Base-by-base conservation (phyloP, 2,329 filamentous ascomycete species). In the Phialemoniopsis sp. region DNA sequence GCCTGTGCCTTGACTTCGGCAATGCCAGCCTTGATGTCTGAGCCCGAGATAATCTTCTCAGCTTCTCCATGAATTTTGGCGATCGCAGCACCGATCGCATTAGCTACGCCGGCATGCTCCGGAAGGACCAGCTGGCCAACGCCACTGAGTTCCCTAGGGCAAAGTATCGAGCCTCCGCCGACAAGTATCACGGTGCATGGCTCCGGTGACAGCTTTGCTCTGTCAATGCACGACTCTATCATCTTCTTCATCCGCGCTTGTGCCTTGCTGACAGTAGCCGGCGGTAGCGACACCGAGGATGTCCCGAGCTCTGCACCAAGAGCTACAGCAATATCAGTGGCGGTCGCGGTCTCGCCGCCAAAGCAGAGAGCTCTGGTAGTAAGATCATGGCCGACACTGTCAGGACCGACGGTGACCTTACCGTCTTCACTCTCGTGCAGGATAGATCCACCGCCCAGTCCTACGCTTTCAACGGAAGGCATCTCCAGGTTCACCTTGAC, bases 331-430 rank as follows among this genome's bases (percentile, higher is more conserved):
- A 26, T 26, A 57, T 39, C 53, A 2, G 53, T 55, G 9, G 50
- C 48, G 3, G 53, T 54, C 3, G 46, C 29, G 3, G 39, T 40
- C 9, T 38, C 33, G 13, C 53, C 53, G 4, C 50, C 50, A 32
- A 53, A 55, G 38, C 42, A 44, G 6, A 47, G 34, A 3, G 51
- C 47, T 36, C 46, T 41, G 5, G 40, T 34, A 6, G 41, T 39
- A 10, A 55, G 46, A 1, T 45, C 43, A 29, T 55, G 48, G 17
- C 53, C 54, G 2, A 55, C 51, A 15, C 49, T 52, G 6, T 54
- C 49, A 1, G 53, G 53, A 1, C 54, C 54, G 3, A 53, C 41
- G 2, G 43, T 41, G 5, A 49, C 38, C n/a, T 33, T 29, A 3
- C 37, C 36, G 7, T 39, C 32, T 3, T 33, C 30, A 4, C 37